Percentiles rank a stretch among this genome's conserved stretches.
phyloP scores from a whole-genome alignment of 116 monocot genomes.

The Zostera marina region DNA sequence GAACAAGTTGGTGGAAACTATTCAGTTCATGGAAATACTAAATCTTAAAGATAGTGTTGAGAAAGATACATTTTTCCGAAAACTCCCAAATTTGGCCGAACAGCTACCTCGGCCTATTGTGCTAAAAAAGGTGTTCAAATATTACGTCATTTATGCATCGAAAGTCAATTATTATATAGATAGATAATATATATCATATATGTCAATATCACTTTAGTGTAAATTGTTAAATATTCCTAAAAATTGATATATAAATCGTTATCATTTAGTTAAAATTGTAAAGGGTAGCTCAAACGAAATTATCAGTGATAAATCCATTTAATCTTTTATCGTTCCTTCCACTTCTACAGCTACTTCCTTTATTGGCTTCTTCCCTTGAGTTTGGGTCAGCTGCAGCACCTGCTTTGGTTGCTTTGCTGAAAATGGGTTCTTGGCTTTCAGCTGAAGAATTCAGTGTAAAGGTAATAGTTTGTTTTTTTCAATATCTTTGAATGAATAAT shows the following conservation, averaged over 20 bases:
- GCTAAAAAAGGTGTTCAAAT: constrained; percentile 62
- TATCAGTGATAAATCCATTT: too few relatives aligned
- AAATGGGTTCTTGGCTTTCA: constrained; percentile 97
- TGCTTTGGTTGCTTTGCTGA: constrained; percentile 84
- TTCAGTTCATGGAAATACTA: constrained; percentile 96
- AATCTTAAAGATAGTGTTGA: constrained; percentile 99
- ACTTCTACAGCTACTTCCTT: constrained; percentile 60
- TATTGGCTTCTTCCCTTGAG: constrained; percentile 78
- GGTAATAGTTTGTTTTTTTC: constrained; percentile 23
- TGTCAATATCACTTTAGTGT: too few relatives aligned
- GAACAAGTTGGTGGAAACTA: constrained; percentile 96
- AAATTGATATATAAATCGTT: too few relatives aligned
- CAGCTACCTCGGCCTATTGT: constrained; percentile 91
- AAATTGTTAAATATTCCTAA: too few relatives aligned
- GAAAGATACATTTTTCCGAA: constrained; percentile 92
- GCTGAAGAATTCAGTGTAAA: constrained; percentile 72
- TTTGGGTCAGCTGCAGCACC: constrained; percentile 97
- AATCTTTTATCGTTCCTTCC: constrained; percentile 1
- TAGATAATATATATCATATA: too few relatives aligned
- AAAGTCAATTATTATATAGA: background rate
- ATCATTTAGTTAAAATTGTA: too few relatives aligned
- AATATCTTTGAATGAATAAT: background rate
- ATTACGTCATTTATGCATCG: background rate
- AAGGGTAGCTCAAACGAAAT: too few relatives aligned
- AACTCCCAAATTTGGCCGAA: constrained; percentile 88